Evolutionary conservation across 148 eudicot genomes (phyloP).

Genomic region (Oxyria digyna): DNA sequence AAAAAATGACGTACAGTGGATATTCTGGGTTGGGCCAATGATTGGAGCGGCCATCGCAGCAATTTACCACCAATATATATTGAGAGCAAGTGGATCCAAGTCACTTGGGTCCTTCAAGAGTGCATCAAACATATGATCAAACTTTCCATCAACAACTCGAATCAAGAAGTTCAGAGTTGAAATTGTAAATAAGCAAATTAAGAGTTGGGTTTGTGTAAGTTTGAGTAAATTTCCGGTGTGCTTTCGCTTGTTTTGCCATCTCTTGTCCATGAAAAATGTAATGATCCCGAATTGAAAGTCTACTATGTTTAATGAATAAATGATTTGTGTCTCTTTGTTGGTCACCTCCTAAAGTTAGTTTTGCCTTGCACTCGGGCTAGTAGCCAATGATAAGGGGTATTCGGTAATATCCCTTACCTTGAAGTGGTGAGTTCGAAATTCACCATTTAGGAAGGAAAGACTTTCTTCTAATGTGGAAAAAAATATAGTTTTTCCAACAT

Average conservation of each 20-base stretch:
- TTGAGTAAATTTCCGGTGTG: neutral
- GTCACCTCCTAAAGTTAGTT: too few relatives aligned
- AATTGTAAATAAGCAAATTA: neutral
- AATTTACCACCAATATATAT: slow-evolving; percentile 30
- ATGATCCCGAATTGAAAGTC: too few relatives aligned
- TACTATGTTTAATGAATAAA: too few relatives aligned
- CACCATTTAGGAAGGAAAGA: too few relatives aligned
- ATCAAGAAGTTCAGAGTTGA: neutral
- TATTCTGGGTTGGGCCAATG: slow-evolving; percentile 49
- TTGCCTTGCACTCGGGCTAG: too few relatives aligned
- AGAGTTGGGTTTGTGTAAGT: neutral
- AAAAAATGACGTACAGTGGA: slow-evolving; percentile 23
- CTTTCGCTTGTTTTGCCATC: neutral
- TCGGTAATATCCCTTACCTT: too few relatives aligned
- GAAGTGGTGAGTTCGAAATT: too few relatives aligned
- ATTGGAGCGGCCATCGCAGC: slow-evolving; percentile 46
- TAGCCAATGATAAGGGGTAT: too few relatives aligned
- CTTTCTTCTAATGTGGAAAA: too few relatives aligned
- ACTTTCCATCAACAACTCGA: neutral
- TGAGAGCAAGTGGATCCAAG: slow-evolving; percentile 25
- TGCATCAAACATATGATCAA: neutral
- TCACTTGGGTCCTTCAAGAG: slow-evolving; percentile 39
- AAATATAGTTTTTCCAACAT: too few relatives aligned
- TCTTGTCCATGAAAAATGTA: neutral
- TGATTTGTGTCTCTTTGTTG: too few relatives aligned